phyloP scores from a whole-genome alignment of 1,139 yeast species.

The Lodderomyces parapsilosis region DNA sequence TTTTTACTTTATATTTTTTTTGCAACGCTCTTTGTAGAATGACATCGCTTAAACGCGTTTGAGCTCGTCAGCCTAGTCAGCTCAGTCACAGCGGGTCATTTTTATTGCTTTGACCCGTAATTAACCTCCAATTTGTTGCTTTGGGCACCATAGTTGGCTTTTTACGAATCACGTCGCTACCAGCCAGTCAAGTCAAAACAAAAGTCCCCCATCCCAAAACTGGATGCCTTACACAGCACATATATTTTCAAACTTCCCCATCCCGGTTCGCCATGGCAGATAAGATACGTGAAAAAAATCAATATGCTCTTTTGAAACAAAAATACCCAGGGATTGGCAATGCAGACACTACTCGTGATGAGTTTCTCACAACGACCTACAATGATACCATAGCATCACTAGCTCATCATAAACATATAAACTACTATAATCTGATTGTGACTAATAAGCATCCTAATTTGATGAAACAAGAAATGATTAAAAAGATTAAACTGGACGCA shows the following conservation, averaged over 20 bases:
- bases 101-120: no score
- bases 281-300: conserved; percentile 63
- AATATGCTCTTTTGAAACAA: conserved; percentile 57
- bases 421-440: conserved; percentile 68
- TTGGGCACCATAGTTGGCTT: no score
- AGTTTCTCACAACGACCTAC: conserved; percentile 51
- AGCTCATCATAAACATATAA: conserved; percentile 64
- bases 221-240: no score
- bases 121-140: no score
- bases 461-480: conserved; percentile 52
- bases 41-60: no score
- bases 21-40: no score
- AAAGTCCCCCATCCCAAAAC: no score
- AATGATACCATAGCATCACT: conserved; percentile 74
- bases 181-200: no score
- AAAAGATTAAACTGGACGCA: conserved; percentile 45
- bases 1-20: no score
- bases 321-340: conserved; percentile 73
- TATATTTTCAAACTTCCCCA: not conserved
- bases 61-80: no score
- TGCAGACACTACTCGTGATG: conserved; percentile 58
- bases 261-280: conserved; percentile 50
- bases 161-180: no score
- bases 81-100: no score
- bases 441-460: conserved; percentile 52